Conservation (phyloP, 2,329 filamentous ascomycete genomes). For the Ambrosiella xylebori region DNA sequence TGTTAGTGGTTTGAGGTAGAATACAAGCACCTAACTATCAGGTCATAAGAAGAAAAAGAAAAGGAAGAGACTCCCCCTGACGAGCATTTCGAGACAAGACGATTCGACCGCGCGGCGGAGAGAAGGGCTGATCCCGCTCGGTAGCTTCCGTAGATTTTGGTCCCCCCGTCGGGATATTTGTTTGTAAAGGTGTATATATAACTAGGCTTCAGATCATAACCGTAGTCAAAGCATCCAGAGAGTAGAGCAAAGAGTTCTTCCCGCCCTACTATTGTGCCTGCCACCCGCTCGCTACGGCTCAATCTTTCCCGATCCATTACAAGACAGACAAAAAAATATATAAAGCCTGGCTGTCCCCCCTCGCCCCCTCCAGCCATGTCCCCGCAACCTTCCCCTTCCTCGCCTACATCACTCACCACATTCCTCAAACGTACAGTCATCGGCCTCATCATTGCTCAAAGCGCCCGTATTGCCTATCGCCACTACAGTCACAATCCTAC, state of each 20-base stretch:
- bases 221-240: no score
- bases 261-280: no score
- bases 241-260: no score
- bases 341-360: background rate
- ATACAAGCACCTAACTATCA: no score
- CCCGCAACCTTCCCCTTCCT: background rate
- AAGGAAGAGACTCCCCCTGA: no score
- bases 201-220: no score
- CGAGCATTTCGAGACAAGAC: background rate
- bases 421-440: slow-evolving; percentile 12
- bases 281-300: no score
- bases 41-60: no score
- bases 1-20: no score
- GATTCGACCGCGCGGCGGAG: background rate
- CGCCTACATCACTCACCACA: background rate
- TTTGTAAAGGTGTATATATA: background rate
- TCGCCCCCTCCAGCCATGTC: background rate
- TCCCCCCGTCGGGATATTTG: background rate
- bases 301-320: no score
- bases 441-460: slow-evolving; percentile 12
- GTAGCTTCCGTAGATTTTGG: background rate
- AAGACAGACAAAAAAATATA: background rate
- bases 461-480: slow-evolving; percentile 3
- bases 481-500: background rate
- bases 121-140: background rate